Conservation (phyloP, 2,329 filamentous ascomycete genomes). For the Apiospora rasikravindrae region DNA sequence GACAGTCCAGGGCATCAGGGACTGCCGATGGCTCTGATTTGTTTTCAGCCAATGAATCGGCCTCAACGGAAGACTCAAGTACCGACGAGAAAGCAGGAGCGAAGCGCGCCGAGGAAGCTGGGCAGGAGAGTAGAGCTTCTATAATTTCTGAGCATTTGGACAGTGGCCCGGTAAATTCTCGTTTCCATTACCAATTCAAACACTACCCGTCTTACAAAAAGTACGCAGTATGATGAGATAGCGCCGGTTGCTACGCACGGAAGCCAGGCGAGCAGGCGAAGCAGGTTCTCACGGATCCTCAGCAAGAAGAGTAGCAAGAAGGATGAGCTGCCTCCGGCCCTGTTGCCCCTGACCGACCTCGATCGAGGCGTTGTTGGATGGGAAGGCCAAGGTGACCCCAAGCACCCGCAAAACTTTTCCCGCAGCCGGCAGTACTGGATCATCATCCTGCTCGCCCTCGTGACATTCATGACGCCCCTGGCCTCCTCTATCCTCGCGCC, state of each 20-base stretch:
- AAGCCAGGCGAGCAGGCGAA: not conserved
- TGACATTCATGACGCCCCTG: conserved; percentile 70
- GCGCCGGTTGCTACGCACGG: not conserved
- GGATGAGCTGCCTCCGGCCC: conserved; percentile 40
- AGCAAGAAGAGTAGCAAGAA: conserved; percentile 31
- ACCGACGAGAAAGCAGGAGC: not conserved
- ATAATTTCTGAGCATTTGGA: not conserved
- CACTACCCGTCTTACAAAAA: not conserved
- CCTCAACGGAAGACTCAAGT: not conserved
- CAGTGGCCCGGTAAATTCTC: not conserved
- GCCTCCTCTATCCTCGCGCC: conserved; percentile 66
- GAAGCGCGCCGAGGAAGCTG: not conserved
- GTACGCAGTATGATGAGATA: not conserved
- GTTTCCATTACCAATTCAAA: not conserved
- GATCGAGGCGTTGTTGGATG: conserved; percentile 62
- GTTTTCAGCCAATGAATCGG: not conserved
- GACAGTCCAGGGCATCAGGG: not conserved
- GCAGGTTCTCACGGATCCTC: conserved; percentile 31
- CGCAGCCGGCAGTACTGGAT: conserved; percentile 62
- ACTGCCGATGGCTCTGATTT: not conserved
- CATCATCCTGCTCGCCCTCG: conserved; percentile 59
- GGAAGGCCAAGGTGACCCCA: conserved; percentile 62
- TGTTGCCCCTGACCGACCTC: conserved; percentile 57
- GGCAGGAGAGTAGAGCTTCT: not conserved
- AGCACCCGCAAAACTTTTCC: conserved; percentile 64